These are phyloP conservation scores for Crithidia bombi DNA, from an alignment of 208 protist genomes.

Conservation along the genomic window DNA sequence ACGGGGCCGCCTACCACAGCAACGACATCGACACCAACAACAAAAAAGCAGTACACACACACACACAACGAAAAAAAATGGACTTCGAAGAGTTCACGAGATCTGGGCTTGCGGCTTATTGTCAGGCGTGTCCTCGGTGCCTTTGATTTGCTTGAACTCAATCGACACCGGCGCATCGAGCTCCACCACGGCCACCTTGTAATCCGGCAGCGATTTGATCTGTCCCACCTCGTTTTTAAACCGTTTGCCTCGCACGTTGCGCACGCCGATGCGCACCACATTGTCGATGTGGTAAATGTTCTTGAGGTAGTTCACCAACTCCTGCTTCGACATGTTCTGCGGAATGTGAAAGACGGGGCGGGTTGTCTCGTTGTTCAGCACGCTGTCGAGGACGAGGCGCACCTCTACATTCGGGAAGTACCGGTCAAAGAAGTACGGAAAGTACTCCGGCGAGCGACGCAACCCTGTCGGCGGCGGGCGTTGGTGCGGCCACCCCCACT, in stretches of 20 bases:
- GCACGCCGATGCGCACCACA: constrained; percentile 67
- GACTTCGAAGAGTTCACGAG: constrained; percentile 20
- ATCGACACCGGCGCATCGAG: constrained; percentile 83
- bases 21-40: background rate
- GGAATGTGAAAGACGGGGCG: constrained; percentile 83
- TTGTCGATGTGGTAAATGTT: constrained; percentile 90
- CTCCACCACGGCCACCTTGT: constrained; percentile 83
- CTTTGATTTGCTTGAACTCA: constrained; percentile 91
- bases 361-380: constrained; percentile 88
- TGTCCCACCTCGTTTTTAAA: constrained; percentile 91
- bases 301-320: constrained; percentile 86
- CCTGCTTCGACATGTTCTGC: constrained; percentile 83
- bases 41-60: background rate
- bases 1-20: too few species aligned
- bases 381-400: constrained; percentile 81
- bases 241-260: constrained; percentile 71
- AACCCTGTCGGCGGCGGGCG: constrained; percentile 81
- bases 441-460: constrained; percentile 75
- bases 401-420: constrained; percentile 89
- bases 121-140: constrained; percentile 85
- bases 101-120: constrained; percentile 76
- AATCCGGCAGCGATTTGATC: constrained; percentile 79
- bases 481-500: constrained; percentile 79
- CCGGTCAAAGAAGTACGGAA: constrained; percentile 78
- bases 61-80: background rate